Conservation (phyloP, 306 rosid species). For the Quercus alba region DNA sequence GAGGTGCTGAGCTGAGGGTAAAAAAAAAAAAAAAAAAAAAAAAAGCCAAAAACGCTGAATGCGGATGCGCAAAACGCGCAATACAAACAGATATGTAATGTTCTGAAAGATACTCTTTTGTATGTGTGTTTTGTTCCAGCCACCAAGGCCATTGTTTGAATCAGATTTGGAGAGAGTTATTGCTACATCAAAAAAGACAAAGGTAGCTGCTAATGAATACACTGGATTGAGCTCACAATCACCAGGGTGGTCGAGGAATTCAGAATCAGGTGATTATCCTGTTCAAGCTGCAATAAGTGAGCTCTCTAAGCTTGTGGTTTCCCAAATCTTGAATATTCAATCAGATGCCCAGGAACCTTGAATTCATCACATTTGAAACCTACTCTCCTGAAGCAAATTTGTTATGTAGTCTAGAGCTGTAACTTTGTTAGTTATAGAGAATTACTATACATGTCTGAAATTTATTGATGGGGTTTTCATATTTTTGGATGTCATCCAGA, state of each 20-base stretch:
- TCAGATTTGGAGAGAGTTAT: slow-evolving; percentile 71
- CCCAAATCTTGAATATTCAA: slow-evolving; percentile 73
- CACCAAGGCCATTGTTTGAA: slow-evolving; percentile 60
- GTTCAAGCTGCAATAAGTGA: slow-evolving; percentile 77
- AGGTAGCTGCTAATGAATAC: slow-evolving; percentile 80
- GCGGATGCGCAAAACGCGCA: too few species aligned
- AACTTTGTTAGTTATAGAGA: slow-evolving; percentile 12
- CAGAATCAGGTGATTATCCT: slow-evolving; percentile 62
- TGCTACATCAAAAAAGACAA: slow-evolving; percentile 66
- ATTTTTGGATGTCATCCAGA: background rate
- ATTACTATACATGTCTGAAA: slow-evolving; percentile 13
- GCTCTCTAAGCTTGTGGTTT: slow-evolving; percentile 69
- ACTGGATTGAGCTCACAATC: slow-evolving; percentile 45
- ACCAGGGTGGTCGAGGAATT: slow-evolving; percentile 40
- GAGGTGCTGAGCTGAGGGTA: too few species aligned
- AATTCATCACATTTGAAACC: slow-evolving; percentile 19
- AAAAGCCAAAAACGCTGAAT: too few species aligned
- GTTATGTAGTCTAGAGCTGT: slow-evolving; percentile 21
- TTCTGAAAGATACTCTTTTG: slow-evolving; percentile 18
- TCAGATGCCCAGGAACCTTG: slow-evolving; percentile 59
- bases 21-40: too few species aligned
- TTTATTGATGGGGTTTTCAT: background rate
- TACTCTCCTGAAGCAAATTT: background rate
- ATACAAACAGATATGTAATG: background rate
- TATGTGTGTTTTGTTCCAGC: slow-evolving; percentile 41